Evolutionary conservation across 257 asterid genomes (phyloP).

Genomic region (Jaltomata sinuosa): DNA sequence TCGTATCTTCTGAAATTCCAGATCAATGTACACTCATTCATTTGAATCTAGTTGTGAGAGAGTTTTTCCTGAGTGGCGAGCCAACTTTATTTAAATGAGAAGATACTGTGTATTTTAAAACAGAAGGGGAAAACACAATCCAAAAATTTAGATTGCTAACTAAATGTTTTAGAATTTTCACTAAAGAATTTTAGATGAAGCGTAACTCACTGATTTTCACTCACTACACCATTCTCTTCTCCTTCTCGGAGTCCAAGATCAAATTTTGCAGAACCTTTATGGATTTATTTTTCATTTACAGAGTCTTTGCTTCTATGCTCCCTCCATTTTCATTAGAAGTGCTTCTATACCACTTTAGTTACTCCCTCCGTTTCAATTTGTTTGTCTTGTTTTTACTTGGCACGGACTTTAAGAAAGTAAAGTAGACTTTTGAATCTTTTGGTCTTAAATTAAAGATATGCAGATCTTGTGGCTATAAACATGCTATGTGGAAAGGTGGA

Average conservation of each 20-base stretch:
- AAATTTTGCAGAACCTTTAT: background rate
- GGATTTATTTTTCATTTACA: background rate
- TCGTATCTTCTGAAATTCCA: conserved; percentile 42
- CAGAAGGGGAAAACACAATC: background rate
- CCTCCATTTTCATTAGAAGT: background rate
- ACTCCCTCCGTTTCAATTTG: no score
- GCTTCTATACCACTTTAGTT: background rate
- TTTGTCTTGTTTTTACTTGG: no score
- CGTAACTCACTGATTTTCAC: background rate
- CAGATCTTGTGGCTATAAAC: no score
- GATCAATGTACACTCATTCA: conserved; percentile 77
- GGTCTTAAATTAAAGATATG: no score
- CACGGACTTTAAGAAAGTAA: no score
- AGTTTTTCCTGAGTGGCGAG: conserved; percentile 13
- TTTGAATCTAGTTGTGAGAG: conserved; percentile 85
- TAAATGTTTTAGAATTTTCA: background rate
- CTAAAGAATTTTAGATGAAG: background rate
- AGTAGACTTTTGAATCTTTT: no score
- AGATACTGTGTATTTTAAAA: background rate
- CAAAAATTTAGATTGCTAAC: background rate
- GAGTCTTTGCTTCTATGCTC: background rate
- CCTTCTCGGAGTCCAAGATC: background rate
- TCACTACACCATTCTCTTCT: background rate
- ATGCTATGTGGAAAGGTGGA: no score
- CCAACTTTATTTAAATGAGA: background rate